These are phyloP conservation scores for Tetratostichococcus sp. DNA, from an alignment of 139 green algal genomes.

Conservation along the genomic window DNA sequence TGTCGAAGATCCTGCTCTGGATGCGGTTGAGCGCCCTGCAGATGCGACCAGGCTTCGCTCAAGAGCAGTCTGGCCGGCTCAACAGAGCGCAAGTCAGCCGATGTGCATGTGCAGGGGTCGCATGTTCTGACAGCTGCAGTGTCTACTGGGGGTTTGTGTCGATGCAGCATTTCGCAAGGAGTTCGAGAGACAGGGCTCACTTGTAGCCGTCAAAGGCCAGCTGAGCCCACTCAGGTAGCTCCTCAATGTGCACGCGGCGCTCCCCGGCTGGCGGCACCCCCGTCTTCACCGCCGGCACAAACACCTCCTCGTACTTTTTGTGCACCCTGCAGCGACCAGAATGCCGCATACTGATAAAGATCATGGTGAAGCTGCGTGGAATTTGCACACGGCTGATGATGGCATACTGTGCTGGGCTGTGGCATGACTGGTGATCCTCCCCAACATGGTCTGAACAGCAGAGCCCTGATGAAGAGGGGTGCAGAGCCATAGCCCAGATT, in stretches of 20 bases:
- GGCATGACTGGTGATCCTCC: no score
- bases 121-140: no score
- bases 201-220: conserved; percentile 89
- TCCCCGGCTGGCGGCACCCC: conserved; percentile 34
- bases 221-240: conserved; percentile 79
- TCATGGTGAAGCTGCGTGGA: no score
- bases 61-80: neutral
- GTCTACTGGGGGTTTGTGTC: no score
- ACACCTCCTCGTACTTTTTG: conserved; percentile 89
- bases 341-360: neutral
- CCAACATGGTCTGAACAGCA: no score
- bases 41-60: neutral
- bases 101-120: no score
- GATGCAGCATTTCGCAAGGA: no score
- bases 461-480: no score
- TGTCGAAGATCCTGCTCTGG: conserved; percentile 81
- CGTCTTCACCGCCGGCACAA: conserved; percentile 62
- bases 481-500: no score
- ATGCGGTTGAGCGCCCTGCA: conserved; percentile 86
- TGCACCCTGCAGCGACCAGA: conserved; percentile 35
- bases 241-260: conserved; percentile 63
- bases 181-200: neutral
- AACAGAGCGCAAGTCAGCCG: no score
- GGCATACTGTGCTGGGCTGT: no score
- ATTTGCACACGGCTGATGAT: no score